Evolutionary conservation across 106 monocot genomes (phyloP), one percentile per base, ranked within the genome.

Genomic region (Ottelia alismoides): DNA sequence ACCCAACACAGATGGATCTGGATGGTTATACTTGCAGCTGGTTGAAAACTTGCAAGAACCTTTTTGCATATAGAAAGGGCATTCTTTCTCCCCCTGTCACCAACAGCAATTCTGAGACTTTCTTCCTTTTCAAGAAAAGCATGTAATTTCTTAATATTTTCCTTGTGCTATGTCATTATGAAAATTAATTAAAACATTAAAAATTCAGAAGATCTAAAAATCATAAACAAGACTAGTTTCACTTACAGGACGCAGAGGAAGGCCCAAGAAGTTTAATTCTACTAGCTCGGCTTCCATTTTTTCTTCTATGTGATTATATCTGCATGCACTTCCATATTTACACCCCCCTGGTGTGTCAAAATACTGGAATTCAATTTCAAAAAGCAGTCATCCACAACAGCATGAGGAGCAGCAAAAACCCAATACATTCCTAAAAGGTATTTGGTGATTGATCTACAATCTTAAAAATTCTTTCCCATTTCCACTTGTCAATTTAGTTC

Each of bases 181-280:
- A 2, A 50, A 5, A 50, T 21, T 22, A 48, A 23, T 22, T 11
- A 30, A 50, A 29, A 23, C 21, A 24, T 20, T 22, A 5, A 22
- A 28, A 23, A 30, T 3, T 21, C 30, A 20, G 27, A 62, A 30
- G n/a, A 27, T 21, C n/a, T n/a, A 28, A 2, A 54, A 17, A 3
- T 27, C 12, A 18, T 18, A 54, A 12, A 54, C 27, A 26, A 12
- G 4, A 0, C 18, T 26, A 54, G 22, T 14, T 16, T 26, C 7
- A 68, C 63, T 64, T 71, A 88, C 88, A 22, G 63, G 83, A 44
- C 88, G 69, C 47, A 76, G 30, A 45, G 88, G 88, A 64, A 88
- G 79, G 11, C 83, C 83, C 45, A 83, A 47, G 64, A 88, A 83
- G 57, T 88, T 88, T 18, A 88, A 66, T 45, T 68, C 69, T 23